Evolutionary conservation across 2,329 filamentous ascomycete genomes (phyloP).

Genomic region (Didymella pinodella): DNA sequence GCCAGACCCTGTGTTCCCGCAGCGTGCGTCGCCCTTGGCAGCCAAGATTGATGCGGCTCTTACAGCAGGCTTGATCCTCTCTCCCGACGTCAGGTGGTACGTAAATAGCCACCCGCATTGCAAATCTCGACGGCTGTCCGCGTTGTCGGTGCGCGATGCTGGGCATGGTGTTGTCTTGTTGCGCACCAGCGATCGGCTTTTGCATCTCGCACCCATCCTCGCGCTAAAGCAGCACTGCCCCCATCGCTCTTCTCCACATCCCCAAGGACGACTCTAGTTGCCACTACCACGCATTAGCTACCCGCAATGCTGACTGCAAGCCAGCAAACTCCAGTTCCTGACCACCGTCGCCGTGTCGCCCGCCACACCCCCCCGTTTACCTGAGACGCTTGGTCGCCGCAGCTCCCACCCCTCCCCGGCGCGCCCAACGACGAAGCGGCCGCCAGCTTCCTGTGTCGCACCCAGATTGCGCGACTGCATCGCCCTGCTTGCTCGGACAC

Average conservation of each 20-base stretch:
- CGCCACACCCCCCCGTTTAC: slow-evolving; percentile 32
- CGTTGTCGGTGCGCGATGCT: slow-evolving; percentile 15
- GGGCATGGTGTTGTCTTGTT: slow-evolving; percentile 18
- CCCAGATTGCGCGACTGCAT: slow-evolving; percentile 18
- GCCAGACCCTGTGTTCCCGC: slow-evolving; percentile 26
- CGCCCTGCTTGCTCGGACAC: not conserved
- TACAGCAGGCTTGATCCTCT: slow-evolving; percentile 30
- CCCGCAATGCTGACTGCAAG: slow-evolving; percentile 46
- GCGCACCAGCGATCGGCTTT: slow-evolving; percentile 23
- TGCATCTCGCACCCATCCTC: slow-evolving; percentile 10
- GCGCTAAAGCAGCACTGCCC: slow-evolving; percentile 35
- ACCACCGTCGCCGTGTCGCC: slow-evolving; percentile 18
- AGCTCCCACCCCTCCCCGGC: slow-evolving; percentile 5
- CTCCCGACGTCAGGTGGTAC: slow-evolving; percentile 37
- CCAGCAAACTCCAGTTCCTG: slow-evolving; percentile 33
- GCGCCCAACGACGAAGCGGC: slow-evolving; percentile 23
- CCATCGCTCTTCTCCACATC: slow-evolving; percentile 36
- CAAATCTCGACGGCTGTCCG: slow-evolving; percentile 5
- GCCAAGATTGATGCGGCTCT: slow-evolving; percentile 39
- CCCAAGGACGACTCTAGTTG: slow-evolving; percentile 28
- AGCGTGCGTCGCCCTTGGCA: slow-evolving; percentile 34
- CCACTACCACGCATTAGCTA: slow-evolving; percentile 31
- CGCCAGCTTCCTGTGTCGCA: slow-evolving; percentile 25
- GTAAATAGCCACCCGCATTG: slow-evolving; percentile 28
- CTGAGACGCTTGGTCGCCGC: slow-evolving; percentile 43